Percentiles rank a stretch among this genome's conserved stretches.
phyloP scores from a whole-genome alignment of 2,329 filamentous ascomycete genomes.

The Paecilomyces sp. region DNA sequence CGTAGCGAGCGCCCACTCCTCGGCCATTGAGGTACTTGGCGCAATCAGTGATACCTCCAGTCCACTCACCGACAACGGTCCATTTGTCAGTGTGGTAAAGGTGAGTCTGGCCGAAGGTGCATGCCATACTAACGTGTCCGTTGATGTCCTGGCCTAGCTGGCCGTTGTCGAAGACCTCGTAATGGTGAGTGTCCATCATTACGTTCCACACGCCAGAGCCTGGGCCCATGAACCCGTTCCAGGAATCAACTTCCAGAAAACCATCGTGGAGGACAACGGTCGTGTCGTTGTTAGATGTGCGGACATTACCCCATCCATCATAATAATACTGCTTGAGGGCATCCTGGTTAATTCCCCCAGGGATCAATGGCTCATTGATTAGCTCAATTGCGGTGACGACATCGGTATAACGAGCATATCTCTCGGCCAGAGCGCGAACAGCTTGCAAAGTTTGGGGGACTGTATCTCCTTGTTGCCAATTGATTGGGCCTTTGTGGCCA shows the following conservation, averaged over 20 bases:
- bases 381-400: conserved; percentile 48
- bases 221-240: conserved; percentile 55
- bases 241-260: conserved; percentile 42
- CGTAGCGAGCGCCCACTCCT: conserved; percentile 52
- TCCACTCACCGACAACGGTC: conserved; percentile 64
- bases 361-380: conserved; percentile 36
- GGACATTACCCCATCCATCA: conserved; percentile 43
- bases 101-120: conserved; percentile 45
- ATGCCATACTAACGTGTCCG: conserved; percentile 51
- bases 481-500: conserved; percentile 38
- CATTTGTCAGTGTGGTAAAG: conserved; percentile 53
- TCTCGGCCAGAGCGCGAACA: conserved; percentile 50
- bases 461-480: conserved; percentile 32
- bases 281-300: conserved; percentile 37
- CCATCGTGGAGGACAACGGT: conserved; percentile 51
- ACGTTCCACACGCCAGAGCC: conserved; percentile 41
- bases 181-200: conserved; percentile 62
- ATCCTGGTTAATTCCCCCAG: conserved; percentile 34
- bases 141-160: conserved; percentile 44
- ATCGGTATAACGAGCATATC: conserved; percentile 53
- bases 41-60: conserved; percentile 57
- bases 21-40: conserved; percentile 50
- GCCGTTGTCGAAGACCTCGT: conserved; percentile 54
- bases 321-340: conserved; percentile 49
- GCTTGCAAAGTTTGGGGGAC: conserved; percentile 41